These are phyloP conservation scores for Penicillium sp. DNA, from an alignment of 2,329 filamentous ascomycete species.

Conservation along the genomic window DNA sequence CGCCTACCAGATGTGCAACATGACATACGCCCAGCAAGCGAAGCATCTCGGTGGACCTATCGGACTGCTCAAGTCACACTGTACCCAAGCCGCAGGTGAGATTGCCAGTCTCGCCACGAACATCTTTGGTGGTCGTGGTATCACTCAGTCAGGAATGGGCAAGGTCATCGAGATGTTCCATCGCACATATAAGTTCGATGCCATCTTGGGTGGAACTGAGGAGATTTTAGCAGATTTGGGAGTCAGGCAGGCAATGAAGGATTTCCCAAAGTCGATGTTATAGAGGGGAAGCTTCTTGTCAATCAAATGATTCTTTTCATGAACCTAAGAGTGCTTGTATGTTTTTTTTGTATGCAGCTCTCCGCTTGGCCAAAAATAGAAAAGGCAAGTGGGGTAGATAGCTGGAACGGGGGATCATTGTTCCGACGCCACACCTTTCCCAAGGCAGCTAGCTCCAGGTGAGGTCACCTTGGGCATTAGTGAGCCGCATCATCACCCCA, in stretches of 20 bases:
- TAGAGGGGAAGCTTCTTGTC: constrained; percentile 42
- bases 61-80: constrained; percentile 75
- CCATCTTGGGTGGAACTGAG: constrained; percentile 76
- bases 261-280: constrained; percentile 81
- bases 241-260: constrained; percentile 78
- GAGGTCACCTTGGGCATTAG: background rate
- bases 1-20: constrained; percentile 84
- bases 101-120: constrained; percentile 81
- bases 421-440: constrained; percentile 7
- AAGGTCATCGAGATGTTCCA: constrained; percentile 80
- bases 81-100: constrained; percentile 75
- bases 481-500: background rate
- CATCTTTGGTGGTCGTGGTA: constrained; percentile 78
- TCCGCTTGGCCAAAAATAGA: constrained; percentile 1
- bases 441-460: background rate
- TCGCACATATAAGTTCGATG: constrained; percentile 78
- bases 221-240: constrained; percentile 80
- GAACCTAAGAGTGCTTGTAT: background rate
- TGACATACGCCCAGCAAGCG: constrained; percentile 75
- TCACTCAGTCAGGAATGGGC: constrained; percentile 83
- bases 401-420: background rate
- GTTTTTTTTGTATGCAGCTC: background rate
- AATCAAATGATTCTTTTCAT: background rate
- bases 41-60: constrained; percentile 77
- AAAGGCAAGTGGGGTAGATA: constrained; percentile 7